Conservation (phyloP, 139 green algal genomes). For the Micractinium conductrix region DNA sequence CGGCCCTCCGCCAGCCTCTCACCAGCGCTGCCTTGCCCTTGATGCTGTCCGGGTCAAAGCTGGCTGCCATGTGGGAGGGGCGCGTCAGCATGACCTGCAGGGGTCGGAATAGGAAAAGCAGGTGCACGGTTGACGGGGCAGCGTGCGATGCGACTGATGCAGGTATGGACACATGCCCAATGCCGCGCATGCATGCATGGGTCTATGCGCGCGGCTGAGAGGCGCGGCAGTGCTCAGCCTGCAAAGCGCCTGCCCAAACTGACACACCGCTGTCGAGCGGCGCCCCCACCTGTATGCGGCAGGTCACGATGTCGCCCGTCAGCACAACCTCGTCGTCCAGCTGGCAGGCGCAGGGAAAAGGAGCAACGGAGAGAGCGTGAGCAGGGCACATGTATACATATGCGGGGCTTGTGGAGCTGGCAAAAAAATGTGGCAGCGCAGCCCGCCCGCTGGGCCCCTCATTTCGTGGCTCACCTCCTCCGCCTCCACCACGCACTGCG, state of each 20-base stretch:
- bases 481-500: constrained; percentile 32
- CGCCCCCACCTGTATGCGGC: constrained; percentile 16
- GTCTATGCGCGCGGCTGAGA: too few species aligned
- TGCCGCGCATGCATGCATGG: too few species aligned
- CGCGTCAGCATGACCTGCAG: constrained; percentile 65
- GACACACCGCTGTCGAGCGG: not conserved
- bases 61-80: constrained; percentile 55
- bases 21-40: constrained; percentile 38
- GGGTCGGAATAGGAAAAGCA: not conserved
- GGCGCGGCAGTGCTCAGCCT: too few species aligned
- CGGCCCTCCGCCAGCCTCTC: not conserved
- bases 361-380: not conserved
- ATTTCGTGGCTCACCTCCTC: constrained; percentile 15
- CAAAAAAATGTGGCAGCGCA: not conserved
- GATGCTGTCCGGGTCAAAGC: constrained; percentile 50
- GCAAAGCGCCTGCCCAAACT: too few species aligned
- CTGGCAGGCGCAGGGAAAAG: constrained; percentile 40
- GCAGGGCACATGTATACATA: not conserved
- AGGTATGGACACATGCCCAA: not conserved
- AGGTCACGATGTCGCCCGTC: constrained; percentile 73
- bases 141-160: too few species aligned
- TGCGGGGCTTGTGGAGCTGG: too few species aligned
- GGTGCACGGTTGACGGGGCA: not conserved
- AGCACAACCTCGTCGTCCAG: constrained; percentile 69
- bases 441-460: not conserved